phyloP scores from a whole-genome alignment of 2,329 filamentous ascomycete species.

The Fusarium chlamydosporum region DNA sequence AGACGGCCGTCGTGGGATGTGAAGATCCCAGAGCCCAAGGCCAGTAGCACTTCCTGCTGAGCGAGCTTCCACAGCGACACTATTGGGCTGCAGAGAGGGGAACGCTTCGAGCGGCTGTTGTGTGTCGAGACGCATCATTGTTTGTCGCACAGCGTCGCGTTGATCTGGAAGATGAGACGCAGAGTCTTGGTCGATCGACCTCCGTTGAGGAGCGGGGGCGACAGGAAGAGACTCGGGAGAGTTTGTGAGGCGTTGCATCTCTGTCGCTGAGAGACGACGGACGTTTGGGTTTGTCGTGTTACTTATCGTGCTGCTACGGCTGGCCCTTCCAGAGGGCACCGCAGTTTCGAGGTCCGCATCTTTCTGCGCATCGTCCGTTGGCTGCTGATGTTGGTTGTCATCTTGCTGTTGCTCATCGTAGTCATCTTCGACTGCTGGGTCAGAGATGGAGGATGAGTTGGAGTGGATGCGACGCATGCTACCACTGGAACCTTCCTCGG shows the following conservation, averaged over 20 bases:
- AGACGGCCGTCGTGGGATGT: constrained; percentile 52
- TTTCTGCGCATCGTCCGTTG: constrained; percentile 15
- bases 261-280: constrained; percentile 68
- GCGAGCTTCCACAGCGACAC: constrained; percentile 47
- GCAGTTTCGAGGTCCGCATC: constrained; percentile 27
- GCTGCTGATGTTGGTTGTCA: not conserved
- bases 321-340: constrained; percentile 42
- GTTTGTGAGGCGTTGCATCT: constrained; percentile 71
- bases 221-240: constrained; percentile 72
- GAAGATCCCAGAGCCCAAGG: constrained; percentile 41
- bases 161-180: constrained; percentile 49
- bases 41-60: constrained; percentile 22
- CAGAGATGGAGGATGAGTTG: constrained; percentile 53
- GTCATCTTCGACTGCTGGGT: constrained; percentile 48
- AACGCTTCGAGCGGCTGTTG: constrained; percentile 19
- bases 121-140: constrained; percentile 49
- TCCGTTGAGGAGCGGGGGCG: constrained; percentile 58
- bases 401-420: constrained; percentile 15
- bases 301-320: constrained; percentile 52
- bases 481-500: constrained; percentile 50
- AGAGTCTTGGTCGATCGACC: constrained; percentile 58
- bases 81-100: constrained; percentile 46
- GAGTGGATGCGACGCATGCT: constrained; percentile 47
- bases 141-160: constrained; percentile 52
- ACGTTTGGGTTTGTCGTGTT: constrained; percentile 58